phyloP scores from a whole-genome alignment of 139 green algal genomes.

The Micractinium sp. region DNA sequence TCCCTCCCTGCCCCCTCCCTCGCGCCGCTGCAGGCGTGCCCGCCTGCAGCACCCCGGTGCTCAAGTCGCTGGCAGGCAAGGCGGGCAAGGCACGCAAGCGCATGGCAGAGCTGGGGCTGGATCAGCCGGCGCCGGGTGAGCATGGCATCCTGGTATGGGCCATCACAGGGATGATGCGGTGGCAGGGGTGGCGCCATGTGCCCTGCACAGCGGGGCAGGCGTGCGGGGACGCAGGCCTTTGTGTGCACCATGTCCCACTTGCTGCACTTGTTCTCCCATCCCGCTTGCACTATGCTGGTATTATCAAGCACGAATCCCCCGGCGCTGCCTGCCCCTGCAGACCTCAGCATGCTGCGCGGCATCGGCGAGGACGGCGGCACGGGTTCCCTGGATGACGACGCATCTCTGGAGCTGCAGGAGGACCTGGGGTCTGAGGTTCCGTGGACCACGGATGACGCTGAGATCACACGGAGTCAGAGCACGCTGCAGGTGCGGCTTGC shows the following conservation, averaged over 20 bases:
- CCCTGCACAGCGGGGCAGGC: too few species aligned
- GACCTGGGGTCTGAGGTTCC: background rate
- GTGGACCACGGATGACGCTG: slow-evolving; percentile 36
- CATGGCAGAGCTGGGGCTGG: slow-evolving; percentile 54
- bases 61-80: slow-evolving; percentile 83
- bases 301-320: too few species aligned
- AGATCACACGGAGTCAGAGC: slow-evolving; percentile 27
- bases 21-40: slow-evolving; percentile 46
- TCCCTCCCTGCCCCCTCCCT: too few species aligned
- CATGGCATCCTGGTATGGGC: background rate
- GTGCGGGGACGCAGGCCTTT: too few species aligned
- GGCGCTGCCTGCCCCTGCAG: background rate
- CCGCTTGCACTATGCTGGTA: too few species aligned
- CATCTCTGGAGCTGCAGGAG: background rate
- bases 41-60: slow-evolving; percentile 63
- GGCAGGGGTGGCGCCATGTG: too few species aligned
- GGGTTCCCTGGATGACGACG: background rate
- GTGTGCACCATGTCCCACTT: too few species aligned
- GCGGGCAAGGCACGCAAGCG: slow-evolving; percentile 75
- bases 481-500: background rate
- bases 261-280: too few species aligned
- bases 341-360: slow-evolving; percentile 26
- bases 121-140: background rate
- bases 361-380: slow-evolving; percentile 14
- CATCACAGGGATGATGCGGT: background rate